Base-by-base conservation (phyloP, 2,329 filamentous ascomycete species). In the Exophiala dermatitidis region DNA sequence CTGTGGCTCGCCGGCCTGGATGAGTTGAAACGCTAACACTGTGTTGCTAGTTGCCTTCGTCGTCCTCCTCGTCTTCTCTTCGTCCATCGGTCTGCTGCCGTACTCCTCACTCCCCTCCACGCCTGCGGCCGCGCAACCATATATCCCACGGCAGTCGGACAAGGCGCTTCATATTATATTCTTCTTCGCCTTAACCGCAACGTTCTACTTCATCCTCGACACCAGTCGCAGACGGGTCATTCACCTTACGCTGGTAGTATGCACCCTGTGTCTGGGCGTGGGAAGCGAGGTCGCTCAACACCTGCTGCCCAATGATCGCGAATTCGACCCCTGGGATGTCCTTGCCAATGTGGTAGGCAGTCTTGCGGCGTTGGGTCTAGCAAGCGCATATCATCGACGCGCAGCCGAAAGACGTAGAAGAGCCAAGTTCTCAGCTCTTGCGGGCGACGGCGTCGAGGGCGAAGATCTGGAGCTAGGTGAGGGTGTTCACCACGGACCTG, bases 121-220 rank as follows among this genome's bases (percentile, higher is more conserved):
- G 8, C 61, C 63, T 28, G 58, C 50, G 2, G 61, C 68, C 19
- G 64, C 64, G 36, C 67, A 69, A 52, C 74, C 63, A 57, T 72
- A 68, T 67, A 74, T 67, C 26, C 75, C 80, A 12, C 72, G 75
- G 65, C 79, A 91, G 68, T 90, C 94, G 75, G 90, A 96, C 78
- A 97, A 98, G 72, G 75, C 86, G 65, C 79, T 97, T 30, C 93
- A 97, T 71, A 78, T 87, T 63, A 58, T 90, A 54, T 90, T 87
- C 64, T 97, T 98, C 76, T 95, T 97, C 77, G 68, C 88, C 61
- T 79, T 98, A 49, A 95, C 91, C 10, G 63, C 78, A 41, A 67
- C 80, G 62, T 97, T 97, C 78, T 98, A 98, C 81, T 98, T 93
- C 90, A 87, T 96, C 67, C 73, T 96, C 64, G 93, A 98, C 69